These are phyloP conservation scores for Calocybe gambosa DNA, from an alignment of 1,284 basidiomycete genomes.

Conservation along the genomic window DNA sequence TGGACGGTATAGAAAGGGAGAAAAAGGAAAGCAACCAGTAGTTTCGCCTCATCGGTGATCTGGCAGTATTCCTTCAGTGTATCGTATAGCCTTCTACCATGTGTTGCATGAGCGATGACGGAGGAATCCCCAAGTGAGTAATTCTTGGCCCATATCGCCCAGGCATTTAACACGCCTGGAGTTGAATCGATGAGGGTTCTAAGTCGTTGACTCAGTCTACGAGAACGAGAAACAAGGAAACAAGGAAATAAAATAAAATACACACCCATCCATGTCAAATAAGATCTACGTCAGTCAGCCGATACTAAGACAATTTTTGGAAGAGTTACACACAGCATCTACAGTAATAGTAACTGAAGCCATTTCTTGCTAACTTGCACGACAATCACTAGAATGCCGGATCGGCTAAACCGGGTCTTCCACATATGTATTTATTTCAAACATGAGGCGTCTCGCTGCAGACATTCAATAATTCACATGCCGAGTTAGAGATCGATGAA, in stretches of 20 bases:
- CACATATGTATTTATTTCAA: no score
- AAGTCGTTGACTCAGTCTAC: not conserved
- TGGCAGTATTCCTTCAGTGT: conserved; percentile 65
- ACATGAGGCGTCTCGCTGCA: no score
- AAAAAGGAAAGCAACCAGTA: conserved; percentile 37
- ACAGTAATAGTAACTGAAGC: conserved; percentile 29
- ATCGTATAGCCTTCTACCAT: conserved; percentile 70
- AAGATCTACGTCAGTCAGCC: conserved; percentile 38
- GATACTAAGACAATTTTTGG: conserved; percentile 6
- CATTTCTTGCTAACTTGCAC: conserved; percentile 16
- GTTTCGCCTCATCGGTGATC: conserved; percentile 48
- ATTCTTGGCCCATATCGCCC: conserved; percentile 51
- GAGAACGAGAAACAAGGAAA: not conserved
- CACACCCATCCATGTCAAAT: conserved; percentile 69
- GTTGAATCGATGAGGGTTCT: conserved; percentile 71
- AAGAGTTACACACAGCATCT: conserved; percentile 39
- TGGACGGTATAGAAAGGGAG: not conserved
- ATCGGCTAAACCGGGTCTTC: not conserved
- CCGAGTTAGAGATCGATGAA: not conserved
- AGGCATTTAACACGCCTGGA: conserved; percentile 59
- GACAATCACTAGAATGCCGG: not conserved
- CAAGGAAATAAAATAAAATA: conserved; percentile 1
- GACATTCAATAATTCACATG: no score
- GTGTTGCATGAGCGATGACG: conserved; percentile 50
- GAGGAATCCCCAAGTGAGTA: conserved; percentile 49